phyloP scores from a whole-genome alignment of 2,329 filamentous ascomycete species.

The Elsinoe ampelina region DNA sequence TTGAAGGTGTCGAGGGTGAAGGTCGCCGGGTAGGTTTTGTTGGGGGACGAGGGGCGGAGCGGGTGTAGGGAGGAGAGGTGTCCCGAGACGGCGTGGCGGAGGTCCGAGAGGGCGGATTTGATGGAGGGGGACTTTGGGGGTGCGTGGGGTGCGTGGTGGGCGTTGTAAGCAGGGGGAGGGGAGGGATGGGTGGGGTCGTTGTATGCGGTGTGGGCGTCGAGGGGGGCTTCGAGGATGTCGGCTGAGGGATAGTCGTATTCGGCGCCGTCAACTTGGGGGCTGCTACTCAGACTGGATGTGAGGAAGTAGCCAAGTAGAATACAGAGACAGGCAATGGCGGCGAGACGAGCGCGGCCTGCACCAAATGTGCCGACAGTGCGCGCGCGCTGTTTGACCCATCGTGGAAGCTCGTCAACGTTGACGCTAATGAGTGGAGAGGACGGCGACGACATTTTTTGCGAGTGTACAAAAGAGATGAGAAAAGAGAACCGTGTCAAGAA shows the following conservation, averaged over 20 bases:
- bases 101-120: constrained; percentile 25
- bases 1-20: constrained; percentile 7
- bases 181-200: constrained; percentile 6
- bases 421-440: constrained; percentile 4
- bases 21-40: not conserved
- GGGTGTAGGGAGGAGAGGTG: constrained; percentile 24
- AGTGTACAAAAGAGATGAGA: no score
- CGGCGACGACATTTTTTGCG: not conserved
- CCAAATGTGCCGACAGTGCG: constrained; percentile 7
- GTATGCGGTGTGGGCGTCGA: constrained; percentile 16
- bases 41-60: not conserved
- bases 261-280: constrained; percentile 10
- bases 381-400: constrained; percentile 12
- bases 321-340: constrained; percentile 20
- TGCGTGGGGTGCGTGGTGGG: constrained; percentile 1
- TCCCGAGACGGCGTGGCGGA: constrained; percentile 26
- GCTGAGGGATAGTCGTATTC: constrained; percentile 18
- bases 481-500: not conserved
- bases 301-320: constrained; percentile 26
- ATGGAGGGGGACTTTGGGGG: constrained; percentile 19
- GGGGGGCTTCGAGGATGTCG: constrained; percentile 21
- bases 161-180: not conserved
- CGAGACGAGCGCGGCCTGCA: constrained; percentile 20
- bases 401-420: constrained; percentile 13
- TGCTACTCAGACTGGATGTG: constrained; percentile 22